These are phyloP conservation scores for Phytophthora cactorum DNA, from an alignment of 352 stramenopile genomes.

Conservation along the genomic window DNA sequence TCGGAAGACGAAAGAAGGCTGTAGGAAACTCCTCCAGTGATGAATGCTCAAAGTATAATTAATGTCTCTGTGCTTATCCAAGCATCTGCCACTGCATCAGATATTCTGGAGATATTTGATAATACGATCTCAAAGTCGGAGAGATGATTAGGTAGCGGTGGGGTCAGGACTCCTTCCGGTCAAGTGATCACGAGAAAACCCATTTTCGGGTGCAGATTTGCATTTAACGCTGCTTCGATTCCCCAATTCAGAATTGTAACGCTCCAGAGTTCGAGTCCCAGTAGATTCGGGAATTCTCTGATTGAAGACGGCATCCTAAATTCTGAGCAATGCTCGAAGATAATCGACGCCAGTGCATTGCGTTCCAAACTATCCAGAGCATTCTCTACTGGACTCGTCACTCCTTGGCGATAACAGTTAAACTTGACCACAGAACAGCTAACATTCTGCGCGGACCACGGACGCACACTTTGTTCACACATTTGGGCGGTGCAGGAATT, in stretches of 20 bases:
- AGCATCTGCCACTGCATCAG: constrained; percentile 25
- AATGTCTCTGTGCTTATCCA: constrained; percentile 19
- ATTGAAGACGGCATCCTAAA: constrained; percentile 40
- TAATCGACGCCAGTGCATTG: constrained; percentile 19
- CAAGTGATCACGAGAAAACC: constrained; percentile 39
- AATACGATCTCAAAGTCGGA: constrained; percentile 45
- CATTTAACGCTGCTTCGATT: constrained; percentile 35
- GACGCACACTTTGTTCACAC: constrained; percentile 33
- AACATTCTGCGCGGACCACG: constrained; percentile 39
- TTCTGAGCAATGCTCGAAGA: constrained; percentile 48
- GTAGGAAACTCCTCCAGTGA: constrained; percentile 1
- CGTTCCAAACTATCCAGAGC: constrained; percentile 32
- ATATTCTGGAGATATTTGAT: constrained; percentile 38
- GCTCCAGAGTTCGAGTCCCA: constrained; percentile 63
- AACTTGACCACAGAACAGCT: constrained; percentile 43
- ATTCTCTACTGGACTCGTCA: neutral
- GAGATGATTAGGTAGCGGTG: constrained; percentile 34
- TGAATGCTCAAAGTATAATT: constrained; percentile 4
- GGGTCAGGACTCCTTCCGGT: constrained; percentile 36
- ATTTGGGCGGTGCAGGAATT: neutral
- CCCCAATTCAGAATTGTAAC: constrained; percentile 48
- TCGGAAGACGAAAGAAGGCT: neutral
- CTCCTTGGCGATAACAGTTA: constrained; percentile 31
- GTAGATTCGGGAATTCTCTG: constrained; percentile 41
- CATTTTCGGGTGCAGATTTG: constrained; percentile 30